Evolutionary conservation across 257 asterid genomes (phyloP).

Genomic region (Lavandula angustifolia): DNA sequence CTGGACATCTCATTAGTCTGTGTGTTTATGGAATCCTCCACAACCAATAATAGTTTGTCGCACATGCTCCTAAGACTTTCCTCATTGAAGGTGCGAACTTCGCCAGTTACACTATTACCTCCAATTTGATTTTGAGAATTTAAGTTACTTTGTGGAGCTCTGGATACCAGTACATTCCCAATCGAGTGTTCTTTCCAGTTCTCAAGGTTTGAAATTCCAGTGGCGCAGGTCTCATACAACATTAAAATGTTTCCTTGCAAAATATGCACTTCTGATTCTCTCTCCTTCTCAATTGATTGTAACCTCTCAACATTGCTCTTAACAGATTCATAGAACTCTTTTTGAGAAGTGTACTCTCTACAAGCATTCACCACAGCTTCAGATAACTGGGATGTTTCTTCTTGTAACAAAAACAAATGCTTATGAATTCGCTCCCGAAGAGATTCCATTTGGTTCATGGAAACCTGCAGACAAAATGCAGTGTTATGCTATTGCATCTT

Average conservation of each 20-base stretch:
- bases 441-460: constrained; percentile 52
- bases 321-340: constrained; percentile 54
- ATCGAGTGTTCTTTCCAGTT: constrained; percentile 47
- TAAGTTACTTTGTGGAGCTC: constrained; percentile 40
- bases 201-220: constrained; percentile 61
- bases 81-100: constrained; percentile 40
- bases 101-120: constrained; percentile 37
- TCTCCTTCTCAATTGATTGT: constrained; percentile 58
- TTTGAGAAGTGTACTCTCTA: constrained; percentile 53
- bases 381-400: constrained; percentile 59
- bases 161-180: constrained; percentile 43
- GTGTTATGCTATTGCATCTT: constrained; percentile 32
- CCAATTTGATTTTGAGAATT: constrained; percentile 40
- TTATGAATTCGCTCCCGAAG: constrained; percentile 54
- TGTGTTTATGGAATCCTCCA: constrained; percentile 59
- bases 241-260: constrained; percentile 48
- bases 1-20: constrained; percentile 43
- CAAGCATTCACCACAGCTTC: constrained; percentile 49
- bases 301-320: constrained; percentile 51
- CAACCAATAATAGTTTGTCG: constrained; percentile 50
- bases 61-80: constrained; percentile 50
- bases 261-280: constrained; percentile 59
- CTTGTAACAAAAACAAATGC: constrained; percentile 54
- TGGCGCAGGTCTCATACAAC: constrained; percentile 66
- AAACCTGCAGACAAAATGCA: constrained; percentile 52